Percentiles rank a stretch among this genome's conserved stretches.
These are phyloP conservation scores for Vaccinium myrtillus DNA, from an alignment of 148 eudicot species.

Conservation along the genomic window DNA sequence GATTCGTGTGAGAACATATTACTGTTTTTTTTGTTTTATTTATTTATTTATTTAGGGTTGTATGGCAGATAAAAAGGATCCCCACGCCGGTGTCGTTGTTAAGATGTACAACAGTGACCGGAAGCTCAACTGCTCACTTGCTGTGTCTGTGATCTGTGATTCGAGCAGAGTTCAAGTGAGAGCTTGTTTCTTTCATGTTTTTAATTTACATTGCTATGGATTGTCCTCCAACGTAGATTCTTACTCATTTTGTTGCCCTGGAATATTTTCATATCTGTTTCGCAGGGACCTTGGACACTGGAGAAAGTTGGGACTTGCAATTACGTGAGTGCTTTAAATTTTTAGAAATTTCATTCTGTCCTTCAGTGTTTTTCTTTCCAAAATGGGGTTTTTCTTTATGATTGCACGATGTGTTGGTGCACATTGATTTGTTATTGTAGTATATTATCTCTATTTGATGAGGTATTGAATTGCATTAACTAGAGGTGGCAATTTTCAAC, in stretches of 20 bases:
- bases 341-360: not conserved
- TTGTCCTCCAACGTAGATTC: not conserved
- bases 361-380: not conserved
- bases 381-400: not conserved
- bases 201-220: not conserved
- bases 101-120: slow-evolving; percentile 45
- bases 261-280: slow-evolving; percentile 20
- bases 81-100: slow-evolving; percentile 64
- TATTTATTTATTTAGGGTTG: slow-evolving; percentile 4
- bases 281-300: slow-evolving; percentile 68
- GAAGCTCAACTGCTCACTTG: slow-evolving; percentile 66
- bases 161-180: slow-evolving; percentile 53
- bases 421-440: not conserved
- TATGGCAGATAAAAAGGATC: slow-evolving; percentile 60
- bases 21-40: not conserved
- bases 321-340: slow-evolving; percentile 57
- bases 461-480: no score
- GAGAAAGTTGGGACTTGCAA: slow-evolving; percentile 56
- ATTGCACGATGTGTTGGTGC: not conserved
- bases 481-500: no score
- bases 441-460: not conserved
- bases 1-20: not conserved
- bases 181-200: slow-evolving; percentile 14
- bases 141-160: slow-evolving; percentile 79
- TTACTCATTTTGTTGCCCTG: slow-evolving; percentile 14